phyloP scores from a whole-genome alignment of 495 filamentous ascomycete genomes.

The Penicillium subrubescens region DNA sequence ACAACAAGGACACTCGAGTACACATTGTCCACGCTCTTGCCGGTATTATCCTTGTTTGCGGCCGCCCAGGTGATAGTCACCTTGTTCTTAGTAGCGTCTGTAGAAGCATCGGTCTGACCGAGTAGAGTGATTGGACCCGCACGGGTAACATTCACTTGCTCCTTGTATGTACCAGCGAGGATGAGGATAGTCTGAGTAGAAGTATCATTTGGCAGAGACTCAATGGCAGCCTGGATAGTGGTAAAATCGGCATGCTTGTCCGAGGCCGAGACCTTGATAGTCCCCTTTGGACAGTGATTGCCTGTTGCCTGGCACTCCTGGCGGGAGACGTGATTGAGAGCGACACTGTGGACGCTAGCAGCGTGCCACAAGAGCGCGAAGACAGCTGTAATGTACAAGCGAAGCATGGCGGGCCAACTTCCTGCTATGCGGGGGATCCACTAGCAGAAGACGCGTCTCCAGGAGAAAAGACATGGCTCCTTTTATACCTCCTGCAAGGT shows the following conservation, averaged over 20 bases:
- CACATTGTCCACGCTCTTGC: slow-evolving; percentile 53
- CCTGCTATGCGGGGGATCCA: background rate
- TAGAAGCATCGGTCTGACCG: slow-evolving; percentile 49
- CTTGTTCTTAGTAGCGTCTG: slow-evolving; percentile 41
- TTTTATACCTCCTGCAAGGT: slow-evolving; percentile 8
- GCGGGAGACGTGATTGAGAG: slow-evolving; percentile 6
- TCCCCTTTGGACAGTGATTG: slow-evolving; percentile 50
- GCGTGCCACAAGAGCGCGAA: slow-evolving; percentile 14
- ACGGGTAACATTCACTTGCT: slow-evolving; percentile 63
- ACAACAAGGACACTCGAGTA: slow-evolving; percentile 58
- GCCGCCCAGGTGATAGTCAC: slow-evolving; percentile 54
- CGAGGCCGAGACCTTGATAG: slow-evolving; percentile 48
- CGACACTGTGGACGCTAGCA: background rate
- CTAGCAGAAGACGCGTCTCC: background rate
- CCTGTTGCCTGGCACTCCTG: slow-evolving; percentile 22
- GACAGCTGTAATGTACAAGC: slow-evolving; percentile 9
- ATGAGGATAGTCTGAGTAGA: slow-evolving; percentile 55
- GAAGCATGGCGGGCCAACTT: slow-evolving; percentile 10
- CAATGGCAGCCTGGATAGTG: slow-evolving; percentile 54
- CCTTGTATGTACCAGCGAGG: slow-evolving; percentile 55
- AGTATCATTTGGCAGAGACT: slow-evolving; percentile 54
- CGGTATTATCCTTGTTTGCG: slow-evolving; percentile 48
- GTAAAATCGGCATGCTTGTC: slow-evolving; percentile 41
- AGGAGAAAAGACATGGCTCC: background rate
- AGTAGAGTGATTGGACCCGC: slow-evolving; percentile 56